These are phyloP conservation scores for Penicillium sp. DNA, from an alignment of 2,329 filamentous ascomycete genomes.

Conservation along the genomic window DNA sequence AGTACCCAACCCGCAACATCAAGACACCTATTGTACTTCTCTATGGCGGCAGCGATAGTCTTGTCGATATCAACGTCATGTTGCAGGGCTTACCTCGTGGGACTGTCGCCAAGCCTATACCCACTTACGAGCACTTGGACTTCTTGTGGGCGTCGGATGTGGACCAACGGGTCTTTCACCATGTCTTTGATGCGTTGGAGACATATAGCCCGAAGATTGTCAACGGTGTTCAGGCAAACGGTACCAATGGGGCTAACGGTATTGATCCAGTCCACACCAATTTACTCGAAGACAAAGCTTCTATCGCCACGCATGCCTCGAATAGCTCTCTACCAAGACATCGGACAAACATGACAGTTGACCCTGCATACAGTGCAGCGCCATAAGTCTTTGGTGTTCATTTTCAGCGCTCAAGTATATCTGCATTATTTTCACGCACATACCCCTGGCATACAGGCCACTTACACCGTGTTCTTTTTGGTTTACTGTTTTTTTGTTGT, in stretches of 20 bases:
- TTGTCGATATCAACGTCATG: slow-evolving; percentile 94
- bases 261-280: not conserved
- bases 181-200: slow-evolving; percentile 86
- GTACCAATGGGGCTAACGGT: not conserved
- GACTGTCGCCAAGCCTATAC: slow-evolving; percentile 82
- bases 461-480: not conserved
- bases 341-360: not conserved
- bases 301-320: slow-evolving; percentile 9
- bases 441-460: not conserved
- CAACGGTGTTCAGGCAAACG: not conserved
- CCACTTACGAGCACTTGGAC: slow-evolving; percentile 94
- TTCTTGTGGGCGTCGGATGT: slow-evolving; percentile 93
- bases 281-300: slow-evolving; percentile 4
- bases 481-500: not conserved
- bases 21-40: slow-evolving; percentile 91
- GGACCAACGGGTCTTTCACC: slow-evolving; percentile 79
- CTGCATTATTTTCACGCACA: not conserved
- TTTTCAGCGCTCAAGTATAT: not conserved
- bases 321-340: slow-evolving; percentile 18
- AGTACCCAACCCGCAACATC: slow-evolving; percentile 95
- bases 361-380: not conserved
- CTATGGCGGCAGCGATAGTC: slow-evolving; percentile 88
- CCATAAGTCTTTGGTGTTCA: not conserved
- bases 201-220: slow-evolving; percentile 48
- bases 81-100: slow-evolving; percentile 80